These are phyloP conservation scores for Pseudocercospora fuligena DNA, from an alignment of 2,329 filamentous ascomycete species.

Conservation along the genomic window DNA sequence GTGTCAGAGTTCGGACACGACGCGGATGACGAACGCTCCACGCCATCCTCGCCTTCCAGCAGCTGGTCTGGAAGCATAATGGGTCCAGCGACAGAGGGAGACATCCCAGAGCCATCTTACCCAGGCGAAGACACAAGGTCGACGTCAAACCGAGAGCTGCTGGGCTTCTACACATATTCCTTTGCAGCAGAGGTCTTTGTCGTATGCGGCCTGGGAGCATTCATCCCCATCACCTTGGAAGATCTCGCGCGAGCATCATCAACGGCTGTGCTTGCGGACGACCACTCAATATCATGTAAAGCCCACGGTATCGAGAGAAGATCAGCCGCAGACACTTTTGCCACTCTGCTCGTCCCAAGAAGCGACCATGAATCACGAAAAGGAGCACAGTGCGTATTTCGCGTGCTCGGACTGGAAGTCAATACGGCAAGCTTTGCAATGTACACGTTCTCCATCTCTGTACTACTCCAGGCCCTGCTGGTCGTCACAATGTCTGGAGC, in stretches of 20 bases:
- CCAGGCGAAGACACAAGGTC: slow-evolving; percentile 84
- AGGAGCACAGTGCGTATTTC: slow-evolving; percentile 76
- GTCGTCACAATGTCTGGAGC: slow-evolving; percentile 97
- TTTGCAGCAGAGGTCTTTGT: slow-evolving; percentile 97
- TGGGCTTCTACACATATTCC: slow-evolving; percentile 94
- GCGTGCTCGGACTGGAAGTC: slow-evolving; percentile 80
- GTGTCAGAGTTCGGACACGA: slow-evolving; percentile 22
- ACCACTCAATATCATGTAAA: slow-evolving; percentile 73
- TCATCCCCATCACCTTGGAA: slow-evolving; percentile 94
- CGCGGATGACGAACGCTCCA: slow-evolving; percentile 32
- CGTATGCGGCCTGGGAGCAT: slow-evolving; percentile 85
- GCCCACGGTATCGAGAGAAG: slow-evolving; percentile 21
- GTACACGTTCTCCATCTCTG: slow-evolving; percentile 96
- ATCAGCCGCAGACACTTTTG: background rate
- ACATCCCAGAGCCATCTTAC: slow-evolving; percentile 60
- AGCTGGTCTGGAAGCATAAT: slow-evolving; percentile 22
- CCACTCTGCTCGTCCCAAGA: slow-evolving; percentile 1
- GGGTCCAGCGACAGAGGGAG: slow-evolving; percentile 23
- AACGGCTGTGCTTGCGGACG: slow-evolving; percentile 82
- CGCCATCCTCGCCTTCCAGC: slow-evolving; percentile 20
- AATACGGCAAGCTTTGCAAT: slow-evolving; percentile 97
- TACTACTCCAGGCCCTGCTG: slow-evolving; percentile 83
- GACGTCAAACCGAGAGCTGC: slow-evolving; percentile 84
- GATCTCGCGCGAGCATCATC: slow-evolving; percentile 78
- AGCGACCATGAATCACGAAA: slow-evolving; percentile 35